Base-by-base conservation (phyloP, 306 rosid species). In the Calophaca sinica region DNA sequence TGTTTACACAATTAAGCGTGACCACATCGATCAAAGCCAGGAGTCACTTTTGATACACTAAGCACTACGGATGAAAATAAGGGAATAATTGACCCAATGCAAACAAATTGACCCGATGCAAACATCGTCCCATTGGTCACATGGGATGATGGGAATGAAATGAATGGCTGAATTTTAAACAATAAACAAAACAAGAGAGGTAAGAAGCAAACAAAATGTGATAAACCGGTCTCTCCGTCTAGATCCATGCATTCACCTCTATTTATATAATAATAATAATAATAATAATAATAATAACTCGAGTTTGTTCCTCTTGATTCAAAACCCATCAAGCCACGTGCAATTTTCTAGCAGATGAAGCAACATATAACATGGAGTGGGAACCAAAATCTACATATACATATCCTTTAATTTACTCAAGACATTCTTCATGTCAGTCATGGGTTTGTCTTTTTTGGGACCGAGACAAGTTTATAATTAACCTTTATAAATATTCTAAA, bases 281-380 rank as follows among this genome's bases (percentile, higher is more conserved):
- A n/a, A n/a, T n/a, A n/a, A n/a, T n/a, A n/a, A n/a, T n/a, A n/a
- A 20, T 20, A 20, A 20, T 20, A 20, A 20, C 5, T 35, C 5
- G 38, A 35, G 0, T 35, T 35, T 35, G 38, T 35, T 35, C 62
- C 62, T 12, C 9, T 55, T 55, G 13, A 55, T 55, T 55, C n/a
- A 32, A 50, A 73, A 74, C 41, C 53, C 62, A 14, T 75, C 11
- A 62, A 26, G 42, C 36, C 80, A 75, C 33, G 20, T 51, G 71
- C 64, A 28, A 64, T 39, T 52, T 39, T 35, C 36, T 20, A 64
- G 36, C 36, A 44, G 58, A 31, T 50, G 3, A 73, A 35, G 73
- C 11, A 72, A 81, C 88, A 83, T 31, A 68, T 62, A 89, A 87
- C 88, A 68, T 89, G 88, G 41, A 71, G 58, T 39, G 32, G 48